Evolutionary conservation across 306 rosid species (phyloP).

Genomic region (Fragaria ananassa): DNA sequence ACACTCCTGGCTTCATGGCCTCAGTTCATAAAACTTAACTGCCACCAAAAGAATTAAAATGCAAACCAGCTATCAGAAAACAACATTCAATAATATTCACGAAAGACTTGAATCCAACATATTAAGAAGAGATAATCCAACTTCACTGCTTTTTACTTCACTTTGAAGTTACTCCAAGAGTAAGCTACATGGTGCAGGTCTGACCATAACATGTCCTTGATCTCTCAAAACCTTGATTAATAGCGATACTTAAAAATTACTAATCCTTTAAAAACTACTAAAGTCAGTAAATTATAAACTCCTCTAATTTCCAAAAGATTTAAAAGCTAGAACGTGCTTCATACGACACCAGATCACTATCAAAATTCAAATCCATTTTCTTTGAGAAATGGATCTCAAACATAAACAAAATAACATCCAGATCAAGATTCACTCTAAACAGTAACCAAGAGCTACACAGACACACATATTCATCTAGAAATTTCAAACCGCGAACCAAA

Average conservation of each 20-base stretch:
- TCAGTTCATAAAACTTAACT: slow-evolving; percentile 17
- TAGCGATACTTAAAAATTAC: background rate
- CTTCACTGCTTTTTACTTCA: background rate
- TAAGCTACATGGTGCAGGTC: background rate
- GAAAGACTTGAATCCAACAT: background rate
- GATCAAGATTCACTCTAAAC: slow-evolving; percentile 6
- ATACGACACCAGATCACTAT: slow-evolving; percentile 7
- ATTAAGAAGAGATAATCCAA: background rate
- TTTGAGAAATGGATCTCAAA: background rate
- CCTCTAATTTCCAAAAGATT: background rate
- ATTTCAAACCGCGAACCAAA: background rate
- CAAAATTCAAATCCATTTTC: background rate
- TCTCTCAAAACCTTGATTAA: background rate
- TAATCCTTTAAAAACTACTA: background rate
- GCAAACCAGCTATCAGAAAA: slow-evolving; percentile 5
- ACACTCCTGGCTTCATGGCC: slow-evolving; percentile 53
- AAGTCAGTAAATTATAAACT: background rate
- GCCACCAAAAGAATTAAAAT: background rate
- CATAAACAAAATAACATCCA: background rate
- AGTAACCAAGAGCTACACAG: background rate
- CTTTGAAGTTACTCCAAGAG: background rate
- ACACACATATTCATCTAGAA: background rate
- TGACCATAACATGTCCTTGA: background rate
- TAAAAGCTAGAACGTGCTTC: background rate
- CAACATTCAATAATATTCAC: background rate